Evolutionary conservation across 768 basidiomycete genomes (phyloP), one percentile per base, ranked within the genome.

Genomic region (Tylopilus sp.): DNA sequence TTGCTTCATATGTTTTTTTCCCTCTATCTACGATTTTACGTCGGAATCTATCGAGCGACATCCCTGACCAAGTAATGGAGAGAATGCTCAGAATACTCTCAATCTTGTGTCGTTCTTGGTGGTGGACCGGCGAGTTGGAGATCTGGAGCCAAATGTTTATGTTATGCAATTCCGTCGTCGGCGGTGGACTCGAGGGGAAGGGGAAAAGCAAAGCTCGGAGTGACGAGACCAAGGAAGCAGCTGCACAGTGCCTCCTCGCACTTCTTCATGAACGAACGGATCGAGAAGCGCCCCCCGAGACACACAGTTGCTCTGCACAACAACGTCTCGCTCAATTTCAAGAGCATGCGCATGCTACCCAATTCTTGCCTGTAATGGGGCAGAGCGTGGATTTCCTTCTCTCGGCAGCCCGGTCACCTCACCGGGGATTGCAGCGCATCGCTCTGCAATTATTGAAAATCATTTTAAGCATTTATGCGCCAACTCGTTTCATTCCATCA

Each of bases 91-190:
- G 73, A 22, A 71, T 79, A 12, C 71, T 95, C 26, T 64, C 72
- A 3, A 58, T 78, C 2, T 73, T 98, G 22, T 82, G 79, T 56
- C 76, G 82, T 18, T 71, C 75, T n/a, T 91, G 90, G 86, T 94
- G 91, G 90, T 90, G 88, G 88, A 73, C 74, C 18, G 85, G 85
- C 63, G 89, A 91, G 41, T 44, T 80, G 33, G 74, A 74, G 48
- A 68, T 82, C 23, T 95, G 93, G 93, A 85, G 88, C 62, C 92
- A 97, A 61, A 71, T 93, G 22, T 90, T 95, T 66, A 86, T 84
- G 74, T 73, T 91, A 15, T 86, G 76, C 56, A 79, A 80, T 31
- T 79, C 85, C 15, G 73, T 87, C 28, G 66, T 89, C 6, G 83
- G 83, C 18, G 79, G n/a, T n/a, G n/a, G 81, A 13, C 71, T 86